phyloP scores from a whole-genome alignment of 345 rosid genomes.

The Jatropha curcas region DNA sequence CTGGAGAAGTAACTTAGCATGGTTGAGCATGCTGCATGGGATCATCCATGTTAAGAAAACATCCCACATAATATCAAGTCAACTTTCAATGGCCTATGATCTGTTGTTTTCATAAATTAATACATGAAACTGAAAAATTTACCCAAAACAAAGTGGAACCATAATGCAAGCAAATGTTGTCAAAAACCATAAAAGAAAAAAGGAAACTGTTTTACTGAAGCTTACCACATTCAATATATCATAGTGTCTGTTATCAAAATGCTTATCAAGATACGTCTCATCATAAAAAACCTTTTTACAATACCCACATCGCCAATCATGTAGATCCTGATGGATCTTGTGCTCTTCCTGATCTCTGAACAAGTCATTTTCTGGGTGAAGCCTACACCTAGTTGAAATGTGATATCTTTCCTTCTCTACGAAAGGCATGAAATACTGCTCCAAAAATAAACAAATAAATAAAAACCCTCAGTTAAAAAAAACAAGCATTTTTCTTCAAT shows the following conservation, averaged over 20 bases:
- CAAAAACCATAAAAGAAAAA: neutral
- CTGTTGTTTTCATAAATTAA: neutral
- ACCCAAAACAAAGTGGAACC: neutral
- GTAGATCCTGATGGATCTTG: constrained; percentile 20
- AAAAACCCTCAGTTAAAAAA: no score
- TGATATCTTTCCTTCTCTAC: constrained; percentile 26
- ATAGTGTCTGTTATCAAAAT: constrained; percentile 30
- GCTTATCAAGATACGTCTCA: constrained; percentile 29
- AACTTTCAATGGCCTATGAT: neutral
- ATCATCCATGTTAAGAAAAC: neutral
- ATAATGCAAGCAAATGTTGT: neutral
- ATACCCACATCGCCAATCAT: constrained; percentile 35
- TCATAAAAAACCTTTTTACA: constrained; percentile 30
- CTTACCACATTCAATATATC: constrained; percentile 28
- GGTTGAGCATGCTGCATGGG: neutral
- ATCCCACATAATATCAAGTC: neutral
- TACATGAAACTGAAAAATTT: neutral
- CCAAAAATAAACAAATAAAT: neutral
- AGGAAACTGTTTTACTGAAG: neutral
- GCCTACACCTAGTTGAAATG: constrained; percentile 24
- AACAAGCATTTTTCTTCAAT: neutral
- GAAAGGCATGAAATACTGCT: constrained; percentile 39
- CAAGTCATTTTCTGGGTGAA: constrained; percentile 32
- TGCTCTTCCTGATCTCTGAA: constrained; percentile 31
- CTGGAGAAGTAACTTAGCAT: neutral